These are phyloP conservation scores for Lecanosticta acicola DNA, from an alignment of 2,329 filamentous ascomycete species.

Conservation along the genomic window DNA sequence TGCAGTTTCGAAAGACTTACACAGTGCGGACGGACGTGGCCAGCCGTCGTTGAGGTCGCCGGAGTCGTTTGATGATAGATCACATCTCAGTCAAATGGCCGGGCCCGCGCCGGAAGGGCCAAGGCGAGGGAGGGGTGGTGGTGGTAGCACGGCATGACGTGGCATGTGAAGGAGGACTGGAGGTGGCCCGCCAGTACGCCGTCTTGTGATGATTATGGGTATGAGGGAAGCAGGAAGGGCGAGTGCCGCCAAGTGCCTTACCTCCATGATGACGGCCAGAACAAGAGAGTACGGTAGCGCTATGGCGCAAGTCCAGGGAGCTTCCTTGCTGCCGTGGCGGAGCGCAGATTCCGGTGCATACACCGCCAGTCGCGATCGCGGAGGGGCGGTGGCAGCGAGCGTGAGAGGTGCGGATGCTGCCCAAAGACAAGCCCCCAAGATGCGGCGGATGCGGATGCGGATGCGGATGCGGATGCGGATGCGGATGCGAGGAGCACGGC, in stretches of 20 bases:
- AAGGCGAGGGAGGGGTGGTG: not conserved
- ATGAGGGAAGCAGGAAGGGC: not conserved
- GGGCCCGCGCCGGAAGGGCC: not conserved
- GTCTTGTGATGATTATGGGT: not conserved
- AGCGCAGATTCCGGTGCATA: not conserved
- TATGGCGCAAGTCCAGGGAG: not conserved
- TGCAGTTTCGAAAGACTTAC: slow-evolving; percentile 19
- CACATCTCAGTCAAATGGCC: slow-evolving; percentile 10
- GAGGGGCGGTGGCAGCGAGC: not conserved
- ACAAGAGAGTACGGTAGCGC: not conserved
- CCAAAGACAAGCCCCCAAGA: no score
- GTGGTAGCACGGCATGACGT: not conserved
- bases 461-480: no score
- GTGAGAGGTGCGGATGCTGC: not conserved
- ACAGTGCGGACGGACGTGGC: slow-evolving; percentile 18
- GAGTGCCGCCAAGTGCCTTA: no score
- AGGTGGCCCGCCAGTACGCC: not conserved
- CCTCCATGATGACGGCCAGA: not conserved
- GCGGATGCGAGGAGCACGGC: no score
- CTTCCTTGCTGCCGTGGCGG: not conserved
- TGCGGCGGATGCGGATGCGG: no score
- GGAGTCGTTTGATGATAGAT: slow-evolving; percentile 14
- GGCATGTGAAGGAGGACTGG: not conserved
- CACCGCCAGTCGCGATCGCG: not conserved
- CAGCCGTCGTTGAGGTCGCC: slow-evolving; percentile 10